Conservation (phyloP, 2,329 filamentous ascomycete species). For the Penicillium sp. region DNA sequence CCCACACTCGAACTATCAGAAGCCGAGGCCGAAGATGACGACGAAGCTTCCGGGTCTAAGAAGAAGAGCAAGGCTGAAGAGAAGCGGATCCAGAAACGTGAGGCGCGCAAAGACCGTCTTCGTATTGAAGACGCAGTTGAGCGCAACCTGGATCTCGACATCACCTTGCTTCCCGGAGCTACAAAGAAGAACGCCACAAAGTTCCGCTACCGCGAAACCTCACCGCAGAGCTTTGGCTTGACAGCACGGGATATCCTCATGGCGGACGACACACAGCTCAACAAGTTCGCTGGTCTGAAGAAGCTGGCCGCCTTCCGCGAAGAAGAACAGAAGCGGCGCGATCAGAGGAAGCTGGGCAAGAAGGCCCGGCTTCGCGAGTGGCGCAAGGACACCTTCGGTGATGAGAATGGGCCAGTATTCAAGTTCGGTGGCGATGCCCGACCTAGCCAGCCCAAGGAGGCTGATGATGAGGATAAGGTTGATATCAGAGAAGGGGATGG, state of each 20-base stretch:
- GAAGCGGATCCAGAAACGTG: slow-evolving; percentile 54
- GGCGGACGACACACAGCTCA: slow-evolving; percentile 73
- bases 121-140: slow-evolving; percentile 82
- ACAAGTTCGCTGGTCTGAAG: slow-evolving; percentile 86
- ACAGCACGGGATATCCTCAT: slow-evolving; percentile 85
- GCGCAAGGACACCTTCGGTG: slow-evolving; percentile 61
- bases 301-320: slow-evolving; percentile 88
- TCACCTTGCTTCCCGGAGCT: slow-evolving; percentile 51
- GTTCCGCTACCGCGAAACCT: slow-evolving; percentile 93
- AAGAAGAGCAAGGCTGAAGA: slow-evolving; percentile 43
- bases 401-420: slow-evolving; percentile 45
- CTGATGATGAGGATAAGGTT: slow-evolving; percentile 24
- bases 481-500: slow-evolving; percentile 38
- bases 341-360: slow-evolving; percentile 82
- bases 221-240: slow-evolving; percentile 79
- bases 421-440: slow-evolving; percentile 22
- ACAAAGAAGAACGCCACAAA: slow-evolving; percentile 44
- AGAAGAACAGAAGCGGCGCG: slow-evolving; percentile 75
- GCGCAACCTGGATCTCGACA: slow-evolving; percentile 64
- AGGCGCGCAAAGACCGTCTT: slow-evolving; percentile 68
- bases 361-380: slow-evolving; percentile 84
- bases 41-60: slow-evolving; percentile 40
- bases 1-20: slow-evolving; percentile 52
- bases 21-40: slow-evolving; percentile 38
- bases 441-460: slow-evolving; percentile 14